Percentiles rank a stretch among this genome's conserved stretches.
phyloP scores from a whole-genome alignment of 179 eudicot species.

The Camellia oleifera region DNA sequence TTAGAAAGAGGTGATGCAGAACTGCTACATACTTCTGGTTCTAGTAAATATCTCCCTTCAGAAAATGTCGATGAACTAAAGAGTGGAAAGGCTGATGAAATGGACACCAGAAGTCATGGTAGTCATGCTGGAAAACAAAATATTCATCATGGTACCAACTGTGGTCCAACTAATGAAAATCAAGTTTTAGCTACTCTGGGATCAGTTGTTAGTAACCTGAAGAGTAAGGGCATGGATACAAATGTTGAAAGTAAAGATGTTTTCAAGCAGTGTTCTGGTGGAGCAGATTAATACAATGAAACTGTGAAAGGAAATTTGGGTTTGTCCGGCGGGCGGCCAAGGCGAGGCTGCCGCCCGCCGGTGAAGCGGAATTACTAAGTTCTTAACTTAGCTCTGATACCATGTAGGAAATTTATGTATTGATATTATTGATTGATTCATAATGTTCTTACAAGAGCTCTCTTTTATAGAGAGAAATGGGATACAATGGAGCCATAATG shows the following conservation, averaged over 20 bases:
- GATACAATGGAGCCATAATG: too few relatives aligned
- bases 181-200: slow-evolving; percentile 20
- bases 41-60: slow-evolving; percentile 16
- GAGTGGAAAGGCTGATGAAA: slow-evolving; percentile 15
- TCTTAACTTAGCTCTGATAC: too few relatives aligned
- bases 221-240: slow-evolving; percentile 27
- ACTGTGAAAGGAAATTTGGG: too few relatives aligned
- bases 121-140: slow-evolving; percentile 13
- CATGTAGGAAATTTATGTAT: too few relatives aligned
- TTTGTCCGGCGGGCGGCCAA: too few relatives aligned
- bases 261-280: not conserved
- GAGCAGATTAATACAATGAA: not conserved
- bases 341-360: too few relatives aligned
- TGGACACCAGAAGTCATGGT: slow-evolving; percentile 11
- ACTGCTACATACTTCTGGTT: slow-evolving; percentile 16
- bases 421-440: too few relatives aligned
- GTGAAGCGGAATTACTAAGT: too few relatives aligned
- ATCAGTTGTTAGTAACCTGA: slow-evolving; percentile 19
- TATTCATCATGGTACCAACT: slow-evolving; percentile 14
- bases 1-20: slow-evolving; percentile 16
- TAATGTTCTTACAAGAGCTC: too few relatives aligned
- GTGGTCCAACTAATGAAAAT: slow-evolving; percentile 8
- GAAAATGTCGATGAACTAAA: slow-evolving; percentile 18
- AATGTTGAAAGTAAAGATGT: slow-evolving; percentile 26
- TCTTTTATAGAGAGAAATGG: too few relatives aligned